Evolutionary conservation across 1,284 basidiomycete genomes (phyloP).

Genomic region (Ceratobasidium sp.): DNA sequence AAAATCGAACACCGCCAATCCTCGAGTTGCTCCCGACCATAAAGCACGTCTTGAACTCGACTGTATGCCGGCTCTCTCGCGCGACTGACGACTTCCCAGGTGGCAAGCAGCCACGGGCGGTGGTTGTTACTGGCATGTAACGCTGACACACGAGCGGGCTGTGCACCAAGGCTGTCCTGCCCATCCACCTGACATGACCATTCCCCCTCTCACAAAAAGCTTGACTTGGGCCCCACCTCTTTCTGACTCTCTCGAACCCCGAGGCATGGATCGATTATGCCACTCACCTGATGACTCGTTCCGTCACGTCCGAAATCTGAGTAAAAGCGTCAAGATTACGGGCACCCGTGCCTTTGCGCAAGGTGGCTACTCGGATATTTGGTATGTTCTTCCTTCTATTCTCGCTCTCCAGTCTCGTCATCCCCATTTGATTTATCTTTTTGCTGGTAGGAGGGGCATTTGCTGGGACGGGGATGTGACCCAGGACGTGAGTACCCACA

Average conservation of each 20-base stretch:
- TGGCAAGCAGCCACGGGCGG: too few relatives aligned
- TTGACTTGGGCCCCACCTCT: background rate
- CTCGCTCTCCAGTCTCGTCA: too few relatives aligned
- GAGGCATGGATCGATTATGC: conserved; percentile 4
- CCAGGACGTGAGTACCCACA: background rate
- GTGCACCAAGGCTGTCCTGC: background rate
- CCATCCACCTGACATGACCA: background rate
- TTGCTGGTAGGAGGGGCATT: background rate
- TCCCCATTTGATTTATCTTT: background rate
- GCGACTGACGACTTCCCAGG: too few relatives aligned
- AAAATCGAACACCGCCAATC: background rate
- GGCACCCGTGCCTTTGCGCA: conserved; percentile 19
- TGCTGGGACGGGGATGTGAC: background rate
- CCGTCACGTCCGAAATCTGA: conserved; percentile 26
- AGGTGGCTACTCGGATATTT: conserved; percentile 34
- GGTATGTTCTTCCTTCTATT: background rate
- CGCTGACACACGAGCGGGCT: background rate
- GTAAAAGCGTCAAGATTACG: background rate
- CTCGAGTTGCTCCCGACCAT: too few relatives aligned
- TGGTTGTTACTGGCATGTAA: too few relatives aligned
- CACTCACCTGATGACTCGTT: conserved; percentile 9
- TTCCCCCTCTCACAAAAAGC: background rate
- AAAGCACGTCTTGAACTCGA: too few relatives aligned
- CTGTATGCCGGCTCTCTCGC: too few relatives aligned
- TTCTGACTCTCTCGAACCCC: conserved; percentile 2